Evolutionary conservation across 2,329 filamentous ascomycete genomes (phyloP).

Genomic region (Verticillium nonalfalfae): DNA sequence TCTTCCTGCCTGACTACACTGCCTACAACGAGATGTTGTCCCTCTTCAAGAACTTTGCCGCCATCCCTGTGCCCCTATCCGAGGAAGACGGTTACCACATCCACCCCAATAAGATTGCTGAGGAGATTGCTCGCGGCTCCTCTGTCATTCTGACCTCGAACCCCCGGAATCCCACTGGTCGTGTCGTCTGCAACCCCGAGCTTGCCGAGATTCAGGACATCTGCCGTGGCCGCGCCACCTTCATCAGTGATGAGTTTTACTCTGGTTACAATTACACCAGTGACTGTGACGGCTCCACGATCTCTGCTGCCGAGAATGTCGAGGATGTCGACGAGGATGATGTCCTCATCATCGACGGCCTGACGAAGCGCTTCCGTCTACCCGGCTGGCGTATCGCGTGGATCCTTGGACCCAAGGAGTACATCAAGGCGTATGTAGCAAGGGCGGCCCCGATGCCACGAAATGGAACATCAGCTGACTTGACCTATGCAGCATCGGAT

Average conservation of each 20-base stretch:
- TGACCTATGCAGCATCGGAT: conserved; percentile 55
- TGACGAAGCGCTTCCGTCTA: conserved; percentile 94
- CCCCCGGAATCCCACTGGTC: conserved; percentile 88
- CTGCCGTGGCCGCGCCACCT: conserved; percentile 80
- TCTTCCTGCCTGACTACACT: conserved; percentile 94
- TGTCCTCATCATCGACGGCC: conserved; percentile 88
- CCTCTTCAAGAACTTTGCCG: conserved; percentile 90
- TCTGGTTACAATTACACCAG: conserved; percentile 93
- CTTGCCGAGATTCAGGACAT: conserved; percentile 88
- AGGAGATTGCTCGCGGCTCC: conserved; percentile 81
- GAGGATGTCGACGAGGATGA: conserved; percentile 85
- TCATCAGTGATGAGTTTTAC: conserved; percentile 97
- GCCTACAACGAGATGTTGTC: conserved; percentile 98
- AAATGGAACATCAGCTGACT: neutral
- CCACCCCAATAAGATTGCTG: conserved; percentile 85
- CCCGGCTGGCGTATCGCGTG: conserved; percentile 96
- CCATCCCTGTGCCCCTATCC: conserved; percentile 78
- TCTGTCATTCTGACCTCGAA: conserved; percentile 92
- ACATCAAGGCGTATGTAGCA: conserved; percentile 67
- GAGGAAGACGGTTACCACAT: conserved; percentile 89
- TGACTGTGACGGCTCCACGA: conserved; percentile 82
- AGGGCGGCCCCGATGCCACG: neutral
- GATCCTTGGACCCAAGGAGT: conserved; percentile 94
- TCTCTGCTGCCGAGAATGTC: conserved; percentile 84
- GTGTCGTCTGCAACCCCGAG: conserved; percentile 79